Percentiles rank a stretch among this genome's conserved stretches.
These are phyloP conservation scores for Fusarium sp. DNA, from an alignment of 2,329 filamentous ascomycete species.

Conservation along the genomic window DNA sequence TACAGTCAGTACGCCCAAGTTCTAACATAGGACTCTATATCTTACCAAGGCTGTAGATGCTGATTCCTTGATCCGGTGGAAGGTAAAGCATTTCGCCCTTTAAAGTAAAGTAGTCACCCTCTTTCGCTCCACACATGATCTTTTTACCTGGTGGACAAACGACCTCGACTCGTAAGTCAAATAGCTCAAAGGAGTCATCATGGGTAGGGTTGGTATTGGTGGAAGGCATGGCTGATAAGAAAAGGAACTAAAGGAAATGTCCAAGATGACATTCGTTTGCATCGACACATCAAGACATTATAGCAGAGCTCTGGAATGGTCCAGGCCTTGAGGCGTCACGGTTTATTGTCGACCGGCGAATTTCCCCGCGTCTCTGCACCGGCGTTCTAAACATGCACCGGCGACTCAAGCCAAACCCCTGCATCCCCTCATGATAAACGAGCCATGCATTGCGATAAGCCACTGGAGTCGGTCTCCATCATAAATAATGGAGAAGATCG, in stretches of 20 bases:
- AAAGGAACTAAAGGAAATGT: neutral
- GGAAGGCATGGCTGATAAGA: neutral
- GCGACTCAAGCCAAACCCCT: neutral
- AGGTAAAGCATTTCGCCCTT: neutral
- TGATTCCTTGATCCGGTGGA: neutral
- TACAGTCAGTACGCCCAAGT: neutral
- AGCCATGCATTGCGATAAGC: neutral
- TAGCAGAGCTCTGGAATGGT: neutral
- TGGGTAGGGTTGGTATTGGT: rapidly evolving
- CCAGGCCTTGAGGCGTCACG: rapidly evolving
- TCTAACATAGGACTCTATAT: rapidly evolving
- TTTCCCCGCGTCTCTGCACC: neutral
- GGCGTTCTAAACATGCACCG: neutral
- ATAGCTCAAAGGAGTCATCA: neutral
- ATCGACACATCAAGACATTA: neutral
- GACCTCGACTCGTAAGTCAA: neutral
- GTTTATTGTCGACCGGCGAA: neutral
- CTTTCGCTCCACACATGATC: neutral
- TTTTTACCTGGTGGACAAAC: neutral
- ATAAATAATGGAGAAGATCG: neutral
- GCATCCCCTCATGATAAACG: neutral
- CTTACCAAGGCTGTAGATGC: neutral
- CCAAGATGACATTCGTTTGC: rapidly evolving
- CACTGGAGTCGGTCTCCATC: neutral
- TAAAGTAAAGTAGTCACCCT: neutral